Base-by-base conservation (phyloP, 1,284 basidiomycete genomes). In the Wolfiporia cocos region DNA sequence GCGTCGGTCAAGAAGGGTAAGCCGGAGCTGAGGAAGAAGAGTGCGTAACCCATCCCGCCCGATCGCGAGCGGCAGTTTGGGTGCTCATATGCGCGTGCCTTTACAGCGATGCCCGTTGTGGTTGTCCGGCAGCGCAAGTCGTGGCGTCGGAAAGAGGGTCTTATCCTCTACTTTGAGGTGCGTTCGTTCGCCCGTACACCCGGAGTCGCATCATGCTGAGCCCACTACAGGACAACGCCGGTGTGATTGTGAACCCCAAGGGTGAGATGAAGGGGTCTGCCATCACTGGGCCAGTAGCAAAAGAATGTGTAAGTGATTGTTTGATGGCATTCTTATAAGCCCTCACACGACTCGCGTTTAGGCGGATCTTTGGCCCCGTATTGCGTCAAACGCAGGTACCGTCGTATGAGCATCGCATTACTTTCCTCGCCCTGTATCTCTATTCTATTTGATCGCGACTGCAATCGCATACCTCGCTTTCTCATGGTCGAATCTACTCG, bases 231-330 rank as follows among this genome's bases (percentile, higher is more conserved):
- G 93, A 95, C 71, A 95, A 95, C 66, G 93, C 93, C 45, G 93
- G 92, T 69, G 92, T 95, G 51, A 94, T 95, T 53, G 91, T 93
- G 62, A 98, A 98, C 79, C 90, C 92, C 62, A 98, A 98, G 81
- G 95, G 96, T 63, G 95, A 99, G 76, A 99, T 99, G 95, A 99
- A 99, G 81, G 95, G 95, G 48, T 93, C 90, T 46, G 92, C 94
- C 57, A 99, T 99, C 70, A 94, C 95, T 53, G 95, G 95, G 54
- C 96, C 95, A 38, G 90, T 94, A 47, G 92, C 89, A 70, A 95
- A 93, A 79, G 91, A 92, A 89, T 93, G 91, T 64, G 88, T 90
- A 62, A 43, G 86, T 81, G 9, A 2, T 14, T 6, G 3, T 26
- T 10, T 15, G 4, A 17, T 17, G 3, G 21, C 21, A 10, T 34